Evolutionary conservation across 148 eudicot genomes (phyloP).

Genomic region (Spergularia bocconei): DNA sequence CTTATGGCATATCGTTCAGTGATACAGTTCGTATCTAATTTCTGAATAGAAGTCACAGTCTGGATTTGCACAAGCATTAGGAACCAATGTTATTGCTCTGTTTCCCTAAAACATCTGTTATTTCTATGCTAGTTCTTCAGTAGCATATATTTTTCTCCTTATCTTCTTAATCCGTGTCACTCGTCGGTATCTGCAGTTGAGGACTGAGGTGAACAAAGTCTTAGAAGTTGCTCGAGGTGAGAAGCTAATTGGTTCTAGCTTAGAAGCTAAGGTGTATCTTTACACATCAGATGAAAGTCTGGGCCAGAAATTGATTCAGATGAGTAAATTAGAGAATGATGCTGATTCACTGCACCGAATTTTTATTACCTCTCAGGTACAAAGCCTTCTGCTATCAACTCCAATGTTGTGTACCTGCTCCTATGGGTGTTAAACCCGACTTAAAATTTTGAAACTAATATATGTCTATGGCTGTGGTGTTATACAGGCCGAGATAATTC

Average conservation of each 20-base stretch:
- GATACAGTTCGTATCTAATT: no score
- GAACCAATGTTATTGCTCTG: not conserved
- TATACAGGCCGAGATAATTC: constrained; percentile 69
- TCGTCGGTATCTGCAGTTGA: constrained; percentile 46
- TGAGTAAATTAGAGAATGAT: constrained; percentile 60
- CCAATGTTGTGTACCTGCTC: not conserved
- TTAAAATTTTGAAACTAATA: not conserved
- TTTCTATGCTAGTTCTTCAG: no score
- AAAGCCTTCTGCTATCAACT: not conserved
- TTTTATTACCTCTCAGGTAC: constrained; percentile 95
- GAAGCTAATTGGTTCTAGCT: constrained; percentile 88
- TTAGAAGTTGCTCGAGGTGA: constrained; percentile 80
- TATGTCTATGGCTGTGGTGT: not conserved
- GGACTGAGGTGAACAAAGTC: constrained; percentile 94
- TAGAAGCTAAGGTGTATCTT: constrained; percentile 92
- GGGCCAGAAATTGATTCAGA: constrained; percentile 49
- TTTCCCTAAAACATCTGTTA: no score
- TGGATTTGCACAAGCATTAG: no score
- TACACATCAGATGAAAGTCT: constrained; percentile 55
- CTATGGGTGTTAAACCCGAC: not conserved
- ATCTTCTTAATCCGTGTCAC: no score
- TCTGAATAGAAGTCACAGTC: no score
- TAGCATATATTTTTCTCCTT: no score
- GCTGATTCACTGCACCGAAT: constrained; percentile 78
- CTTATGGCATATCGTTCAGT: no score